Percentiles rank a stretch among this genome's conserved stretches.
Conservation (phyloP, 2,329 filamentous ascomycete genomes). For the Hymenoscyphus albidus region DNA sequence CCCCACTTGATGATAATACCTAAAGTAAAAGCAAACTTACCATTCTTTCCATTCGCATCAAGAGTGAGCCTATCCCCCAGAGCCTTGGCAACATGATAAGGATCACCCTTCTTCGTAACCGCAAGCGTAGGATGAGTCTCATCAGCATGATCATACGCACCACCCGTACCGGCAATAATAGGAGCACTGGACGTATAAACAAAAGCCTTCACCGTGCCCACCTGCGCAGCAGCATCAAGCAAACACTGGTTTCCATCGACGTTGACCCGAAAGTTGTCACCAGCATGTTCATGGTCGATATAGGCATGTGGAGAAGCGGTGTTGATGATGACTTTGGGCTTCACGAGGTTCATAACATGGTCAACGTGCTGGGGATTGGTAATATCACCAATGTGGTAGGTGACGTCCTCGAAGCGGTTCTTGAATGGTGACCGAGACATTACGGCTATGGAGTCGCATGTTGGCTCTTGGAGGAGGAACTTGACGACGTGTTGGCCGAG, state of each 20-base stretch:
- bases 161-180: conserved; percentile 21
- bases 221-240: conserved; percentile 43
- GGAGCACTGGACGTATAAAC: conserved; percentile 26
- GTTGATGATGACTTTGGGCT: conserved; percentile 46
- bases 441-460: conserved; percentile 42
- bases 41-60: conserved; percentile 27
- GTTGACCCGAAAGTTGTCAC: conserved; percentile 41
- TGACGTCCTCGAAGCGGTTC: conserved; percentile 35
- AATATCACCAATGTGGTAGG: conserved; percentile 48
- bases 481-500: conserved; percentile 48
- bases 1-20: not conserved
- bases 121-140: conserved; percentile 23
- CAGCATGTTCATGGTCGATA: conserved; percentile 23
- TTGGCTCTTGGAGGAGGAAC: conserved; percentile 39
- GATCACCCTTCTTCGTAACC: conserved; percentile 23
- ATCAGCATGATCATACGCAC: conserved; percentile 24
- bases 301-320: conserved; percentile 44
- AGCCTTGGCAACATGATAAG: conserved; percentile 26
- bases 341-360: conserved; percentile 40
- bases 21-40: conserved; percentile 4
- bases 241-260: conserved; percentile 48
- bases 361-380: conserved; percentile 42
- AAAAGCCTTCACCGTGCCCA: conserved; percentile 43
- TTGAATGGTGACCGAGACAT: conserved; percentile 43
- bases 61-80: conserved; percentile 25